Evolutionary conservation across 1,284 basidiomycete genomes (phyloP).

Genomic region (Cryptococcus amylolentus): DNA sequence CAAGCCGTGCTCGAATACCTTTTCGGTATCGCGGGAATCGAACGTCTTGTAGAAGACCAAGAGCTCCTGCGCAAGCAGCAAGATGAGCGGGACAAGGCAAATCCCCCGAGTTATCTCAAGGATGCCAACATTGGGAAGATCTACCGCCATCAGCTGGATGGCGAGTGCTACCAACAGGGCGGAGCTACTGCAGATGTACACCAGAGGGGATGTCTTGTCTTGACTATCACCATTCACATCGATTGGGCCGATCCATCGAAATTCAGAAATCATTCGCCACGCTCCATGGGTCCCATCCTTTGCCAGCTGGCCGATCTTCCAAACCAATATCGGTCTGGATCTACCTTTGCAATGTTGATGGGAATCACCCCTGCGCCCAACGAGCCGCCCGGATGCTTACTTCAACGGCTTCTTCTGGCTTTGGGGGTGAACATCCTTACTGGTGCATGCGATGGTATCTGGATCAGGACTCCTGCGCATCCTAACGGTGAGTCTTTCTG

Average conservation of each 20-base stretch:
- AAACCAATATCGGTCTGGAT: not conserved
- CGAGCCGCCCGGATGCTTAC: not conserved
- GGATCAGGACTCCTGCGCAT: not conserved
- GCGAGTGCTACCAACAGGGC: too few species aligned
- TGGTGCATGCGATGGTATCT: not conserved
- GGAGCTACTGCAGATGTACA: not conserved
- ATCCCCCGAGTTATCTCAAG: not conserved
- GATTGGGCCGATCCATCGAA: not conserved
- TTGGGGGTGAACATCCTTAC: not conserved
- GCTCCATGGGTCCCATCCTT: not conserved
- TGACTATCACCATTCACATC: not conserved
- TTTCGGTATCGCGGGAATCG: not conserved
- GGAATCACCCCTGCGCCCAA: conserved; percentile 1
- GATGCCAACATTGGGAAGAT: not conserved
- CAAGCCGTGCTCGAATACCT: not conserved
- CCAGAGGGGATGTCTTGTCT: not conserved
- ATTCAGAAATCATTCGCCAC: not conserved
- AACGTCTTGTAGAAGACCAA: not conserved
- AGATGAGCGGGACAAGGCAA: not conserved
- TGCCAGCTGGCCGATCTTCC: not conserved
- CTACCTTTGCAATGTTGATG: not conserved
- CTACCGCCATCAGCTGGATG: not conserved
- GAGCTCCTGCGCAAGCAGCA: not conserved
- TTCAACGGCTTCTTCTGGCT: not conserved
- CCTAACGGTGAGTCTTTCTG: not conserved